A percentile compares a stretch with the other conserved stretches of the same genome.
phyloP scores from a whole-genome alignment of 1,139 yeast genomes.

The Spathaspora jeffriesii region DNA sequence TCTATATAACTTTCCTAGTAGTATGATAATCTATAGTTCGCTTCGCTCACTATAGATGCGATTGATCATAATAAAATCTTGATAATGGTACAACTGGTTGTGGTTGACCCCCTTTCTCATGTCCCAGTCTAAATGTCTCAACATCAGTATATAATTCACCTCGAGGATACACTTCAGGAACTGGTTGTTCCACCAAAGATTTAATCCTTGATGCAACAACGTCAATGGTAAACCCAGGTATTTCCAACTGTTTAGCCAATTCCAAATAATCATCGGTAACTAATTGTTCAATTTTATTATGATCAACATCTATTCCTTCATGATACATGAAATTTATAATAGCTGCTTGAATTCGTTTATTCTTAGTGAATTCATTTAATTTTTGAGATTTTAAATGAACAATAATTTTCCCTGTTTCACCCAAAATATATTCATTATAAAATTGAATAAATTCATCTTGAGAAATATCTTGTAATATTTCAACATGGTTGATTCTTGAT shows the following conservation, averaged over 20 bases:
- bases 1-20: too few species aligned
- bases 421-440: constrained; percentile 47
- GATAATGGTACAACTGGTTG: constrained; percentile 31
- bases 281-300: constrained; percentile 27
- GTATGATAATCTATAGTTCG: neutral
- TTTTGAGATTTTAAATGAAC: constrained; percentile 70
- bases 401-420: constrained; percentile 48
- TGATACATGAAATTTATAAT: constrained; percentile 27
- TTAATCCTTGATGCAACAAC: constrained; percentile 16
- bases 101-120: constrained; percentile 30
- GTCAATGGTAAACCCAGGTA: constrained; percentile 4
- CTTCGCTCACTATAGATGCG: constrained; percentile 23
- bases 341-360: constrained; percentile 27
- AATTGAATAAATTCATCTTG: constrained; percentile 59
- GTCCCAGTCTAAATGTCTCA: constrained; percentile 24
- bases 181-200: constrained; percentile 17
- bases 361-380: constrained; percentile 24
- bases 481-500: constrained; percentile 57
- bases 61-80: constrained; percentile 30
- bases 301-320: constrained; percentile 22
- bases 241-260: constrained; percentile 14
- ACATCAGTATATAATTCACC: constrained; percentile 22
- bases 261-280: constrained; percentile 16
- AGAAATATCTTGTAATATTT: constrained; percentile 50
- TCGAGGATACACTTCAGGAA: constrained; percentile 29